phyloP scores from a whole-genome alignment of 768 basidiomycete genomes.

The Hygrocybe coccinea region DNA sequence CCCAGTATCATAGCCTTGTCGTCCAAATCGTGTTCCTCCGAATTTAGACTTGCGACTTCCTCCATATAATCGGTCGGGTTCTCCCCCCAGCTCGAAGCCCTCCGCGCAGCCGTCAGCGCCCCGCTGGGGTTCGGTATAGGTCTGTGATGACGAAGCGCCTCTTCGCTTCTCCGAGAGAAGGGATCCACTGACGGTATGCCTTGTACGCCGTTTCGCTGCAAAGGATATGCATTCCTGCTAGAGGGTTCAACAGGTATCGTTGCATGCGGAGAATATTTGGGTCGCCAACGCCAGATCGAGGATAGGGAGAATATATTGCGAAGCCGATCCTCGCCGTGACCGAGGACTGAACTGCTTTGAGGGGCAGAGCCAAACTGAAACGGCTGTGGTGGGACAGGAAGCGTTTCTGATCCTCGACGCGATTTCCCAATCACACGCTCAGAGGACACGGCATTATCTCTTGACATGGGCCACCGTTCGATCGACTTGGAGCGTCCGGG shows the following conservation, averaged over 20 bases:
- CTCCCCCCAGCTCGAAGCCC: slow-evolving; percentile 67
- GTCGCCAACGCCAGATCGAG: slow-evolving; percentile 31
- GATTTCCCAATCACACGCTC: neutral
- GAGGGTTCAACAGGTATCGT: neutral
- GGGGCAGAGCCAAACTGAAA: slow-evolving; percentile 14
- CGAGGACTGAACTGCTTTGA: slow-evolving; percentile 14
- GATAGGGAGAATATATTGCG: slow-evolving; percentile 28
- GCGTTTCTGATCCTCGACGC: slow-evolving; percentile 31
- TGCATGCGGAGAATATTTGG: slow-evolving; percentile 14
- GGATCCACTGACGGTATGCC: slow-evolving; percentile 3
- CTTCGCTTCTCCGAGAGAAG: slow-evolving; percentile 41
- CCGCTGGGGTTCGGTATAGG: slow-evolving; percentile 21
- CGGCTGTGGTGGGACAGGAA: slow-evolving; percentile 17
- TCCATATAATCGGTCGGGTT: slow-evolving; percentile 30
- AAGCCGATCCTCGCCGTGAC: slow-evolving; percentile 14
- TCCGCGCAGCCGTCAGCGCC: slow-evolving; percentile 41
- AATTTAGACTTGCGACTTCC: slow-evolving; percentile 31
- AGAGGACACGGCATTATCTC: neutral
- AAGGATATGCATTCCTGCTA: neutral
- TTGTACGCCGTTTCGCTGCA: neutral
- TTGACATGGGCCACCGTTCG: slow-evolving; percentile 24
- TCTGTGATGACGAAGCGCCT: slow-evolving; percentile 33
- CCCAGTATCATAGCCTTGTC: slow-evolving; percentile 37
- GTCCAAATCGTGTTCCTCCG: slow-evolving; percentile 38
- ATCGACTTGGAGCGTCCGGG: slow-evolving; percentile 26